phyloP scores from a whole-genome alignment of 2,329 filamentous ascomycete species.

The Sporothrix schenckii region DNA sequence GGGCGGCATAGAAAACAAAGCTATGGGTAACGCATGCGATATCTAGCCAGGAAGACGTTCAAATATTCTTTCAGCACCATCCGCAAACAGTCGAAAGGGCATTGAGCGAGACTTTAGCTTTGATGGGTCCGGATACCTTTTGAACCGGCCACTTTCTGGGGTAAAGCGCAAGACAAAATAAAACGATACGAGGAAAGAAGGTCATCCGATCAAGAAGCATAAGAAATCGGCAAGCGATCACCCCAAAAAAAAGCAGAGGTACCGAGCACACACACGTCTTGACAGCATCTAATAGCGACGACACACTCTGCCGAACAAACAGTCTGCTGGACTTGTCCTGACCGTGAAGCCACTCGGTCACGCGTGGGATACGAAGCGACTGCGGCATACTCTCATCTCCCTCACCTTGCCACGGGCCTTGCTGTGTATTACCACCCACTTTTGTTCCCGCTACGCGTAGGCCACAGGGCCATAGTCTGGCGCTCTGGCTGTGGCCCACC shows the following conservation, averaged over 20 bases:
- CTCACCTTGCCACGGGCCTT: conserved; percentile 5
- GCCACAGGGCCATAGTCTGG: neutral
- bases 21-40: neutral
- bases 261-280: neutral
- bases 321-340: neutral
- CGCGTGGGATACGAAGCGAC: neutral
- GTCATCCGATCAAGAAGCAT: conserved; percentile 23
- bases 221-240: conserved; percentile 13
- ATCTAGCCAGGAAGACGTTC: neutral
- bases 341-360: neutral
- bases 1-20: neutral
- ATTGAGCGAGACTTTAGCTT: neutral
- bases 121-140: neutral
- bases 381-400: neutral
- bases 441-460: neutral
- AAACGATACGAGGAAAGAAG: neutral
- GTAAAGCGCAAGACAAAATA: neutral
- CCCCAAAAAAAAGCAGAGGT: neutral
- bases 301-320: neutral
- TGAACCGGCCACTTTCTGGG: neutral
- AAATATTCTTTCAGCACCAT: no score
- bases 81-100: neutral
- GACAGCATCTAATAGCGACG: no score
- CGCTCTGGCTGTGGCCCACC: neutral
- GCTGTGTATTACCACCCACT: neutral